Conservation (phyloP, 1,284 basidiomycete genomes). For the Pseudozyma pruni region DNA sequence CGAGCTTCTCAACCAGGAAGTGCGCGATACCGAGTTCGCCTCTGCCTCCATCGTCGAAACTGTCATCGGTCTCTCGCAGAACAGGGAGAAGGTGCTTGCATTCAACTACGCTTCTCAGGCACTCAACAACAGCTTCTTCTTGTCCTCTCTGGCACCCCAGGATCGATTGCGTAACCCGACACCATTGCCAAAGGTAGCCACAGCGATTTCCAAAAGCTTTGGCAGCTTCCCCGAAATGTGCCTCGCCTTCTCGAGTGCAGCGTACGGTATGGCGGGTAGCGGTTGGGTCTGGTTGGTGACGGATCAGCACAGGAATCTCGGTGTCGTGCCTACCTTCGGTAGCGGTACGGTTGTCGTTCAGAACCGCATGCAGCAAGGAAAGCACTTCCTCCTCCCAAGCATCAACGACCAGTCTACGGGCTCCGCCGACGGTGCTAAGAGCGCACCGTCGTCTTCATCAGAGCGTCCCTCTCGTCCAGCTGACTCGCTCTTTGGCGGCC, state of each 20-base stretch:
- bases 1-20: conserved; percentile 64
- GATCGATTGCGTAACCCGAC: conserved; percentile 34
- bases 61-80: conserved; percentile 77
- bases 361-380: conserved; percentile 54
- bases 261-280: conserved; percentile 77
- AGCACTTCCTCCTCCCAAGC: conserved; percentile 49
- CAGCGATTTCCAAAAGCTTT: conserved; percentile 72
- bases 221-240: conserved; percentile 78
- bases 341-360: conserved; percentile 85
- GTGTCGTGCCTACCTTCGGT: conserved; percentile 85
- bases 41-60: conserved; percentile 78
- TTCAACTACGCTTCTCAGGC: conserved; percentile 94
- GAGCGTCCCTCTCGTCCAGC: conserved; percentile 25
- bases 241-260: conserved; percentile 80
- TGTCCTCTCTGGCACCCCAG: conserved; percentile 74
- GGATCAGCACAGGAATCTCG: conserved; percentile 75
- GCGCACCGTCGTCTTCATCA: conserved; percentile 54
- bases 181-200: conserved; percentile 69
- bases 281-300: conserved; percentile 90
- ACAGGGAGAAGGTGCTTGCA: conserved; percentile 76
- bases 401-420: conserved; percentile 55
- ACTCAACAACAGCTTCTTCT: conserved; percentile 95
- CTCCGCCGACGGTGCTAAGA: conserved; percentile 37
- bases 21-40: conserved; percentile 73
- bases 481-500: conserved; percentile 32